A percentile compares a stretch with the other conserved stretches of the same genome.
These are phyloP conservation scores for Cornus florida DNA, from an alignment of 148 eudicot species.

Conservation along the genomic window DNA sequence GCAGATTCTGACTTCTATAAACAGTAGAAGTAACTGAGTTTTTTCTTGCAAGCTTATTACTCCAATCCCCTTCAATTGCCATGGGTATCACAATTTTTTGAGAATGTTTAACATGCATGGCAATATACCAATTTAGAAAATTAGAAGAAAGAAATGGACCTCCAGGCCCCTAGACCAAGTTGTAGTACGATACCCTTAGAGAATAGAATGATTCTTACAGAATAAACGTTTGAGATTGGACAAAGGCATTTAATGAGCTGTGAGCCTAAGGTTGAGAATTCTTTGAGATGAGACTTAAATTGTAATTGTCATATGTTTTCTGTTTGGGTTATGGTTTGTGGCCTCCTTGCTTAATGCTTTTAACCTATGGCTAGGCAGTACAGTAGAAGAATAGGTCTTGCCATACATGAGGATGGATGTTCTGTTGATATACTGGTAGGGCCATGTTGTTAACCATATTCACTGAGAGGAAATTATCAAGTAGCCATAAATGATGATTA, in stretches of 20 bases:
- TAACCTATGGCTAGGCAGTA: neutral
- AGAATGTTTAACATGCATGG: neutral
- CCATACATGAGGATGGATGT: neutral
- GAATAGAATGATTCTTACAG: neutral
- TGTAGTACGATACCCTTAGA: neutral
- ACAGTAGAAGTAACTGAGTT: neutral
- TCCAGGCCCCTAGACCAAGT: neutral
- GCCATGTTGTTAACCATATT: neutral
- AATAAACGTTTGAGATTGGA: neutral
- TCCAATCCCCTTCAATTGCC: neutral
- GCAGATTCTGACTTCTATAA: too few relatives aligned
- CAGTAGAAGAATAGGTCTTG: neutral
- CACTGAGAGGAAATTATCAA: neutral
- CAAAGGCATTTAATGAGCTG: neutral
- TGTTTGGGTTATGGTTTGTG: neutral
- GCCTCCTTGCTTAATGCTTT: conserved; percentile 1
- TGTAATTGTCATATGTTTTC: neutral
- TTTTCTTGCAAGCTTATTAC: conserved; percentile 1
- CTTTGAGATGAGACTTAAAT: neutral
- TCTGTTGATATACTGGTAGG: neutral
- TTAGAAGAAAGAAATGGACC: conserved; percentile 1
- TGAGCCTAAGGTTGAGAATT: neutral
- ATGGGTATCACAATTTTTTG: neutral
- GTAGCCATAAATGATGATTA: conserved; percentile 1
- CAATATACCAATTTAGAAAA: neutral